These are phyloP conservation scores for Calonectria naviculata DNA, from an alignment of 2,329 filamentous ascomycete species.

Conservation along the genomic window DNA sequence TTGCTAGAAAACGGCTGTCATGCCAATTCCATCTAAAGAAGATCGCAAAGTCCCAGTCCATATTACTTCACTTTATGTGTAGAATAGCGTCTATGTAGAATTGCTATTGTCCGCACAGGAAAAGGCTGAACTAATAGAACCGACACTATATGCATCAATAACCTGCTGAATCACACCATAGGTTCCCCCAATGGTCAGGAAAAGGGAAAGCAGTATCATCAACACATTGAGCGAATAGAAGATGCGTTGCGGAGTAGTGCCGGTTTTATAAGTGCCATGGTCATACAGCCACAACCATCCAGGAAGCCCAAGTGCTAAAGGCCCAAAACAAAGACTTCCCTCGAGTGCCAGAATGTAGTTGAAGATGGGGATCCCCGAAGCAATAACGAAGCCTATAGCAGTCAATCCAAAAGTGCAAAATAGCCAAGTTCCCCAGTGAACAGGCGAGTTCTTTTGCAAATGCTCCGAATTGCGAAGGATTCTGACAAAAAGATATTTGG, in stretches of 20 bases:
- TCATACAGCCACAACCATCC: slow-evolving; percentile 17
- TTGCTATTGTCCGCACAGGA: slow-evolving; percentile 24
- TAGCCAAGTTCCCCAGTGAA: neutral
- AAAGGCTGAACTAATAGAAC: slow-evolving; percentile 33
- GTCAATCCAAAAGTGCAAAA: slow-evolving; percentile 26
- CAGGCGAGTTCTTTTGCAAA: neutral
- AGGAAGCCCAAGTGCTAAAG: slow-evolving; percentile 28
- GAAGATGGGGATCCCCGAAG: slow-evolving; percentile 39
- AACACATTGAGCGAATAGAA: slow-evolving; percentile 27
- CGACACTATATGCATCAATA: slow-evolving; percentile 36
- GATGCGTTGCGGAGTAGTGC: neutral
- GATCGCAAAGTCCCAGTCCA: no score
- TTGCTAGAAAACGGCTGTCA: no score
- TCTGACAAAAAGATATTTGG: slow-evolving; percentile 3
- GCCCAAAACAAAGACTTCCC: slow-evolving; percentile 41
- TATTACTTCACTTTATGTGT: no score
- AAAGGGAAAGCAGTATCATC: slow-evolving; percentile 31
- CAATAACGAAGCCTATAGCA: slow-evolving; percentile 30
- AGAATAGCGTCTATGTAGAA: no score
- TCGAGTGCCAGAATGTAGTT: slow-evolving; percentile 39
- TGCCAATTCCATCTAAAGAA: no score
- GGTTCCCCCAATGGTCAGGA: slow-evolving; percentile 39
- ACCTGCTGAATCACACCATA: slow-evolving; percentile 42
- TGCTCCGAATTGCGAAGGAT: neutral
- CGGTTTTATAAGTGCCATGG: neutral